Conservation (phyloP, 768 basidiomycete genomes). For the Hebeloma cylindrosporum region DNA sequence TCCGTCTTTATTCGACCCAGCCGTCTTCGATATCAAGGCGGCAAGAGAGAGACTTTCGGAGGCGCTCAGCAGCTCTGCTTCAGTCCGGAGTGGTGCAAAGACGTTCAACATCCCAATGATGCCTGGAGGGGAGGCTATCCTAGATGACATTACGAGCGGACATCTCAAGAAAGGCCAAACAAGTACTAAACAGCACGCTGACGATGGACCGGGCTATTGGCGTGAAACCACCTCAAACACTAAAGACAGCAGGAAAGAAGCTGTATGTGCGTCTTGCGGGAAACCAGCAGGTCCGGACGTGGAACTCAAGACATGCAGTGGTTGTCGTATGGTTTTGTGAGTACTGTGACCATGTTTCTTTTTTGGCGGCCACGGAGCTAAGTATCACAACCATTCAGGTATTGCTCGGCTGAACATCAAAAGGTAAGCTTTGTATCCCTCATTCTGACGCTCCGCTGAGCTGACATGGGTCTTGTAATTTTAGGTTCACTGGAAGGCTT, state of each 20-base stretch:
- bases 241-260: conserved; percentile 24
- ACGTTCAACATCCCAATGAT: conserved; percentile 25
- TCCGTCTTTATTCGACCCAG: conserved; percentile 22
- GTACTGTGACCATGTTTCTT: not conserved
- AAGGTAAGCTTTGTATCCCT: conserved; percentile 12
- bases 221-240: conserved; percentile 23
- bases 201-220: conserved; percentile 22
- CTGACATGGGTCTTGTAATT: no score
- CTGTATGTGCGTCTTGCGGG: conserved; percentile 29
- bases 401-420: conserved; percentile 23
- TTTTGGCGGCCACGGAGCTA: not conserved
- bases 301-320: conserved; percentile 26
- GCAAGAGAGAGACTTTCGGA: conserved; percentile 23
- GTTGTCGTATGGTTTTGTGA: conserved; percentile 26
- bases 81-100: conserved; percentile 28
- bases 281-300: conserved; percentile 25
- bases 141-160: conserved; percentile 9
- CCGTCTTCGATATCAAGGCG: conserved; percentile 23
- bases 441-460: not conserved
- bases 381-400: conserved; percentile 9
- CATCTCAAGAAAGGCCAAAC: conserved; percentile 19
- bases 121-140: conserved; percentile 5
- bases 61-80: conserved; percentile 24
- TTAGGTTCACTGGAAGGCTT: conserved; percentile 26
- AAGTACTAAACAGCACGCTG: conserved; percentile 12